phyloP scores from a whole-genome alignment of 1,139 yeast genomes.

The Entelexis sorbosivorans region DNA sequence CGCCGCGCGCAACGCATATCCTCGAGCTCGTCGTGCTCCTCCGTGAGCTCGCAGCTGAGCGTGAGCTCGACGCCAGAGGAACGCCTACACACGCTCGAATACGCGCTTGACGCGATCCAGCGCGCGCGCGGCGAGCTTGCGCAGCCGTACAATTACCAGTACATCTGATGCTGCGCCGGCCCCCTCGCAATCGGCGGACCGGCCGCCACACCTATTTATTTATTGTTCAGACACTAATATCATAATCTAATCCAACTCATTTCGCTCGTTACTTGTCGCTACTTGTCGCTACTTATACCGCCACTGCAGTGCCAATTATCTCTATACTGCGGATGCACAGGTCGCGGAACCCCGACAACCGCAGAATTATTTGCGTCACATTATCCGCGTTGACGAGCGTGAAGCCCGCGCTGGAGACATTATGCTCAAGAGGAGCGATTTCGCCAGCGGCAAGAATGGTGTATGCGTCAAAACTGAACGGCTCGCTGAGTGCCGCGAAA shows the following conservation, averaged over 20 bases:
- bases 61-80: slow-evolving; percentile 18
- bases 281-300: too few relatives aligned
- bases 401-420: not conserved
- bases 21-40: slow-evolving; percentile 8
- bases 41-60: slow-evolving; percentile 4
- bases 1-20: slow-evolving; percentile 8
- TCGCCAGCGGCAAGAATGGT: not conserved
- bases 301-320: not conserved
- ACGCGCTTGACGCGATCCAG: slow-evolving; percentile 28
- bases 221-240: not conserved
- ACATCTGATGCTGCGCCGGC: slow-evolving; percentile 10
- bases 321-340: not conserved
- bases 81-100: slow-evolving; percentile 27
- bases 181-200: not conserved
- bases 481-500: not conserved
- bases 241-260: not conserved
- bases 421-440: not conserved
- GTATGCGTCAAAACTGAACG: not conserved
- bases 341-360: not conserved
- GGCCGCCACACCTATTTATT: not conserved
- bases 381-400: not conserved
- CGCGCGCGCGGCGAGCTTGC: slow-evolving; percentile 26
- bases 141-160: slow-evolving; percentile 20
- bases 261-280: not conserved
- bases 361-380: not conserved